Evolutionary conservation across 1,139 yeast genomes (phyloP), one percentile per base, ranked within the genome.

Genomic region (Debaryomyces fabryi): DNA sequence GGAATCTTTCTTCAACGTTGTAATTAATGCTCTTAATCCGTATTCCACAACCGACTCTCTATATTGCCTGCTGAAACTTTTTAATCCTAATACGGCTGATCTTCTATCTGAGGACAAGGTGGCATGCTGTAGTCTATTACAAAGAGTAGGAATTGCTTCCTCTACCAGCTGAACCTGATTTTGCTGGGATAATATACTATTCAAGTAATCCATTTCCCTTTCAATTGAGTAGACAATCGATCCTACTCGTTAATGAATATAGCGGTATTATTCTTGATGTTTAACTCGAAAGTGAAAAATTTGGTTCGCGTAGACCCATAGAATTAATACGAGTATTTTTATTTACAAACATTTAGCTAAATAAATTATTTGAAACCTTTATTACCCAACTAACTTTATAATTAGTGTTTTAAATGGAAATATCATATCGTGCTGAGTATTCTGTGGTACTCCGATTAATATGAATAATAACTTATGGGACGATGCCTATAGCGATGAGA

Each of bases 31-130:
- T 52, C 92, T 77, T 39, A 93, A 72, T 1, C 96, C 98, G 52
- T 87, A 83, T 39, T 96, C 96, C 42, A 93, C 91, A 3, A 95
- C 98, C 3, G 85, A 72, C 65, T 95, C 99, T 56, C 99, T 74
- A 64, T 87, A 90, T 60, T 90, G 92, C 50, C 98, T 75, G 53
- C 96, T 84, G 64, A 92, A 92, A 42, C 96, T 90, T 63, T 93
- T 92, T 55, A 95, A 73, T 0, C 96, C 95, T 42, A 93, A 74
- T 3, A 93, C 88, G 0, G 99, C 98, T 1, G 97, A 93, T 47
- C 96, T 74, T 54, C 98, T 76, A 67, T 95, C 99, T 36, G 89
- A 84, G 2, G 95, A 76, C 56, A 88, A 68, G 1, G 88, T 86
- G 4, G 98, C 85, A 68, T 93, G 92, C 48, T 85, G 84, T 47